These are phyloP conservation scores for Aquilaria agallochum DNA, from an alignment of 441 rosid genomes.

Conservation along the genomic window DNA sequence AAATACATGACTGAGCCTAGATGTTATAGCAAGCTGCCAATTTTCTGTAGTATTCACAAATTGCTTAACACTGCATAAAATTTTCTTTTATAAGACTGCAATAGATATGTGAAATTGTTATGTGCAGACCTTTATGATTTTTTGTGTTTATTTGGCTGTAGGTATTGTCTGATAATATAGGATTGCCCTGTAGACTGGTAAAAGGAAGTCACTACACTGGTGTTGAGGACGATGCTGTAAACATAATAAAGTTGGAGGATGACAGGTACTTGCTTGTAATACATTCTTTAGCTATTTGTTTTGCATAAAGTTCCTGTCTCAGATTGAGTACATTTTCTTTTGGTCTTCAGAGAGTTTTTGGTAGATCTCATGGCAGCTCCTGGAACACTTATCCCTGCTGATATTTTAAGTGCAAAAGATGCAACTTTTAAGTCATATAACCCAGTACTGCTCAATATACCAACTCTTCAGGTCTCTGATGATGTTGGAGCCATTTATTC, in stretches of 20 bases:
- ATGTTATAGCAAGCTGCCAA: no score
- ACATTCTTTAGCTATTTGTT: conserved; percentile 13
- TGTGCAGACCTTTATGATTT: conserved; percentile 13
- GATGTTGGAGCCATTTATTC: conserved; percentile 33
- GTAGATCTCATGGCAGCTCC: conserved; percentile 99
- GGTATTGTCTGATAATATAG: conserved; percentile 89
- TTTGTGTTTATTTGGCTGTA: conserved; percentile 37
- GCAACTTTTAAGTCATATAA: conserved; percentile 40
- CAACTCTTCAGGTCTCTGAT: conserved; percentile 38
- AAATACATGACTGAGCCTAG: no score
- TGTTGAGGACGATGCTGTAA: conserved; percentile 94
- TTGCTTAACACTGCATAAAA: no score
- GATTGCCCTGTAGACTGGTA: conserved; percentile 87
- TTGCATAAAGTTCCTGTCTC: conserved; percentile 2
- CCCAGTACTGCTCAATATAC: conserved; percentile 42
- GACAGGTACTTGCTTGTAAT: conserved; percentile 62
- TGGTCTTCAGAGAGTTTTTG: conserved; percentile 83
- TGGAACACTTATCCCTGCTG: conserved; percentile 98
- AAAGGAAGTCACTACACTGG: conserved; percentile 99
- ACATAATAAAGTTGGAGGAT: conserved; percentile 81
- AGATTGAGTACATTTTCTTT: conserved; percentile 23
- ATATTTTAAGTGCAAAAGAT: conserved; percentile 60
- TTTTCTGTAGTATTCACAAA: no score
- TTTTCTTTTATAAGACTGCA: no score
- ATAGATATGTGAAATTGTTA: background rate